Evolutionary conservation across 116 monocot genomes (phyloP).

Genomic region (Posidonia oceanica): DNA sequence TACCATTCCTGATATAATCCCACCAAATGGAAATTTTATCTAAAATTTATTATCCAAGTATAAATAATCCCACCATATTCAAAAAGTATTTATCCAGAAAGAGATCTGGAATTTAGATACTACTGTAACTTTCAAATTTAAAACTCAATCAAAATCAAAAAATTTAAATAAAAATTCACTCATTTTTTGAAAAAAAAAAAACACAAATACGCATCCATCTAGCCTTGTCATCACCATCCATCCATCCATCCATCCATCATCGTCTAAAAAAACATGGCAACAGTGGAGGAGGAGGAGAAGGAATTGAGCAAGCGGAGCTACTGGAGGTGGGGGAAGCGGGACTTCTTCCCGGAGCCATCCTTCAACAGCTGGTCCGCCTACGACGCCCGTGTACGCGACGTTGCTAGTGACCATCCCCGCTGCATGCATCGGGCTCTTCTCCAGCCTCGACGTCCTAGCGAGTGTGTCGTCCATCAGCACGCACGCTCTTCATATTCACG

Average conservation of each 20-base stretch:
- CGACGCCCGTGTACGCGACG: slow-evolving; percentile 53
- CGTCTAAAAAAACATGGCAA: background rate
- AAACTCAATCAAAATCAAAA: too few species aligned
- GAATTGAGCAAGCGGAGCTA: background rate
- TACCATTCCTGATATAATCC: too few species aligned
- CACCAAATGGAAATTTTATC: too few species aligned
- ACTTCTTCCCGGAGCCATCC: slow-evolving; percentile 38
- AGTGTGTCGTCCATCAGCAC: slow-evolving; percentile 42
- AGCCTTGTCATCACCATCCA: too few species aligned
- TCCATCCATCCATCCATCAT: background rate
- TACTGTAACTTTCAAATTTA: too few species aligned
- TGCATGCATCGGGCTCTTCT: slow-evolving; percentile 46
- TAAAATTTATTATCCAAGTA: too few species aligned
- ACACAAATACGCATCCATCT: too few species aligned
- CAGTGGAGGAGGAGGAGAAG: background rate
- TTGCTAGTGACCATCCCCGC: slow-evolving; percentile 19
- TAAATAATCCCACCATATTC: too few species aligned
- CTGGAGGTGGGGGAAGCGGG: slow-evolving; percentile 28
- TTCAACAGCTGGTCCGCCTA: slow-evolving; percentile 22
- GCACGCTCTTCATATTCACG: slow-evolving; percentile 28
- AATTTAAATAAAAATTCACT: too few species aligned
- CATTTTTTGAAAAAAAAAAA: too few species aligned
- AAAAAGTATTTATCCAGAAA: too few species aligned
- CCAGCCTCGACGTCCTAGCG: slow-evolving; percentile 46
- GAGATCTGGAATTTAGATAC: too few species aligned